A percentile compares a stretch with the other conserved stretches of the same genome.
These are phyloP conservation scores for Xylaria sp. DNA, from an alignment of 2,329 filamentous ascomycete genomes.

Conservation along the genomic window DNA sequence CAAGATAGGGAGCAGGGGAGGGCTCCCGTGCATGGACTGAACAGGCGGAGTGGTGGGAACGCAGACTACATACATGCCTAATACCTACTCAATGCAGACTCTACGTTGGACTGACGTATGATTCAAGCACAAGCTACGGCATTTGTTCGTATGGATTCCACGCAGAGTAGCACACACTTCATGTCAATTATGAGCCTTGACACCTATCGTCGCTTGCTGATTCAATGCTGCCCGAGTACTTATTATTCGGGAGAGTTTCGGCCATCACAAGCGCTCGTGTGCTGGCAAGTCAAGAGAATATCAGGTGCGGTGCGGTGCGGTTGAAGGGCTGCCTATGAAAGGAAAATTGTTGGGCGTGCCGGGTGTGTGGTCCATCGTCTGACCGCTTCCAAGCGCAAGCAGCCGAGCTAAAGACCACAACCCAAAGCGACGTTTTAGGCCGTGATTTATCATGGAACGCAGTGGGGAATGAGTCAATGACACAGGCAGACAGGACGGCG, in stretches of 20 bases:
- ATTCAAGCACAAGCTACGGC: not conserved
- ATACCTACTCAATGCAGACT: not conserved
- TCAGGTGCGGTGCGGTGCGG: conserved; percentile 9
- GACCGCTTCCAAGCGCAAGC: conserved; percentile 14
- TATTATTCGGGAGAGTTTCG: not conserved
- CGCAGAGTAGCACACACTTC: not conserved
- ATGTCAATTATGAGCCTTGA: no score
- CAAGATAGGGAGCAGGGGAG: not conserved
- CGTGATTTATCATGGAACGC: not conserved
- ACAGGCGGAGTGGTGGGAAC: not conserved
- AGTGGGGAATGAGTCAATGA: not conserved
- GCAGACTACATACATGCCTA: not conserved
- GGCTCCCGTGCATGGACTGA: not conserved
- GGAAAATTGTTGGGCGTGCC: not conserved
- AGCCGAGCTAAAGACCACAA: conserved; percentile 6
- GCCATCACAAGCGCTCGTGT: not conserved
- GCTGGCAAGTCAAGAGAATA: not conserved
- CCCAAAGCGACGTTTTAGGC: not conserved
- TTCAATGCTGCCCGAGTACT: not conserved
- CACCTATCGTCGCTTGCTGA: no score
- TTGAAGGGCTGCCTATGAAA: no score
- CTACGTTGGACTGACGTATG: not conserved
- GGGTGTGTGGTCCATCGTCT: not conserved
- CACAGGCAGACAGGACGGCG: not conserved
- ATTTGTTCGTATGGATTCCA: no score